Percentiles rank a stretch among this genome's conserved stretches.
Evolutionary conservation across 176 grass and related monocot genomes (phyloP).

Genomic region (Melocanna baccifera): DNA sequence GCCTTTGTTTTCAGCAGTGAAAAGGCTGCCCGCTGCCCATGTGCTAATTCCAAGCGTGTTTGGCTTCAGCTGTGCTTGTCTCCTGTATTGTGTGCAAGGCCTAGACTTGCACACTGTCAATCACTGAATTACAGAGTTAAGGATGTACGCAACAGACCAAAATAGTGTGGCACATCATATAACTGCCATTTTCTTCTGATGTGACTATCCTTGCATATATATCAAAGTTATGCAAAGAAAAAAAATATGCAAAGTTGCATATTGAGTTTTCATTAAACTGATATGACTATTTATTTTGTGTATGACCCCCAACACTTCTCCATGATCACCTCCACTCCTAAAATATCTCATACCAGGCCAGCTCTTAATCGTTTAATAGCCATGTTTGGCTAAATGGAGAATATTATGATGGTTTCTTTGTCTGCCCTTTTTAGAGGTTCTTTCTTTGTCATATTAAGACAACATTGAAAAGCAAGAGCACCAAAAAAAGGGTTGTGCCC

Average conservation of each 20-base stretch:
- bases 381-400: no score
- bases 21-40: background rate
- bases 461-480: no score
- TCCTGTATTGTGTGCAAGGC: background rate
- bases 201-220: background rate
- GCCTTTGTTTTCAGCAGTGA: background rate
- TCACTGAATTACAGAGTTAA: background rate
- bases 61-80: background rate
- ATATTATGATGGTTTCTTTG: no score
- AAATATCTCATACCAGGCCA: conserved; percentile 21
- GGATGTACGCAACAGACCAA: background rate
- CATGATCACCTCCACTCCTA: conserved; percentile 14
- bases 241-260: background rate
- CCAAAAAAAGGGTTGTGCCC: no score
- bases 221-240: background rate
- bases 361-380: background rate
- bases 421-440: no score
- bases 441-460: no score
- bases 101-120: background rate
- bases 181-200: background rate
- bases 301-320: conserved; percentile 30
- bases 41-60: background rate
- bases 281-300: background rate
- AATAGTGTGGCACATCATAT: background rate
- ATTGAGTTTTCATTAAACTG: background rate